Conservation (phyloP, 225 moss, liverwort and hornwort species). For the Rhytidiadelphus loreus region DNA sequence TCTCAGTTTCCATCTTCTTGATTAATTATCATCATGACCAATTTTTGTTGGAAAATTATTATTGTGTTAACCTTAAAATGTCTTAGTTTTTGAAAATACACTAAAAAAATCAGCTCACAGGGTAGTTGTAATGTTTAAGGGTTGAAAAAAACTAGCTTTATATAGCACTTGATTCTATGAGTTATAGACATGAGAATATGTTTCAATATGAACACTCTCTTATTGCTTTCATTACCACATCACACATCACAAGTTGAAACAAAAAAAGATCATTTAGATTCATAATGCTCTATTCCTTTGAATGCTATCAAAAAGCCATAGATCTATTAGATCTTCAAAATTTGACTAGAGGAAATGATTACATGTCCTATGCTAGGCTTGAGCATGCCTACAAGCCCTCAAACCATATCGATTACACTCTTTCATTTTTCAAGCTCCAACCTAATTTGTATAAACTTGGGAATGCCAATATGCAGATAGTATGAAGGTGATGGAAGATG, state of each 20-base stretch:
- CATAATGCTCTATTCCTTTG: rapidly evolving
- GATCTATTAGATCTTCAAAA: neutral
- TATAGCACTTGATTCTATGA: neutral
- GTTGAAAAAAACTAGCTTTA: neutral
- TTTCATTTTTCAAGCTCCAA: neutral
- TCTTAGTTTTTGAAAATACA: neutral
- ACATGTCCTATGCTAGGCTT: neutral
- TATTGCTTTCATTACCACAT: neutral
- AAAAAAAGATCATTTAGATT: no score
- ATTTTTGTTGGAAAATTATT: neutral
- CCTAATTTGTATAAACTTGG: neutral
- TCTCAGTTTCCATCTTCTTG: neutral
- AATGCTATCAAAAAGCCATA: neutral
- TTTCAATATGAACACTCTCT: neutral
- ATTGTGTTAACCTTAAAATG: neutral
- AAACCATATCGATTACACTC: neutral
- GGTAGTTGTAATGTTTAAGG: neutral
- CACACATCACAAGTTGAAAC: neutral
- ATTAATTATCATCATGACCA: neutral
- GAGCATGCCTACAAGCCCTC: neutral
- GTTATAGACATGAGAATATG: rapidly evolving
- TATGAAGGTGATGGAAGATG: slow-evolving; percentile 43
- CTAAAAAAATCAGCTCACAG: rapidly evolving
- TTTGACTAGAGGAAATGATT: neutral
- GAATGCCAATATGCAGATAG: slow-evolving; percentile 2